Evolutionary conservation across 352 stramenopile species (phyloP).

Genomic region (Phytopythium oedochilum): DNA sequence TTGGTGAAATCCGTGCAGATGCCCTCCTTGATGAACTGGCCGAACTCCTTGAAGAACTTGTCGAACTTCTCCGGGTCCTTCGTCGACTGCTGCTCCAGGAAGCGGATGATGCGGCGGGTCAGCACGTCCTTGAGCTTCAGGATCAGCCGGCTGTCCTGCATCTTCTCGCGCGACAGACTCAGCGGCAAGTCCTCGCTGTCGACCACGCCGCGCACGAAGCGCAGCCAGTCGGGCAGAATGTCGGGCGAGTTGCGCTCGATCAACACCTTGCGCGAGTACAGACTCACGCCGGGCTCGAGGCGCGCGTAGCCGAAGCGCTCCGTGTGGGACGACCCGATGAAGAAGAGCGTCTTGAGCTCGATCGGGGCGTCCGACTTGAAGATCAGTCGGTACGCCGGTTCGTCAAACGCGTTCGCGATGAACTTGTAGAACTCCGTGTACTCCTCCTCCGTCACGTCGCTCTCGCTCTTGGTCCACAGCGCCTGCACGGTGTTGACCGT

Average conservation of each 20-base stretch:
- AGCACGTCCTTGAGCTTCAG: conserved; percentile 96
- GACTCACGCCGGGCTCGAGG: conserved; percentile 95
- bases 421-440: conserved; percentile 98
- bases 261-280: conserved; percentile 99
- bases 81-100: conserved; percentile 82
- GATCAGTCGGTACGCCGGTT: conserved; percentile 93
- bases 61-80: conserved; percentile 97
- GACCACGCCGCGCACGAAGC: conserved; percentile 84
- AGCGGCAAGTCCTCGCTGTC: conserved; percentile 99
- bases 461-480: conserved; percentile 96
- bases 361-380: conserved; percentile 98
- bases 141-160: conserved; percentile 97
- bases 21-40: conserved; percentile 98
- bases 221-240: conserved; percentile 98
- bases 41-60: conserved; percentile 98
- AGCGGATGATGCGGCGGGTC: conserved; percentile 90
- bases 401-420: conserved; percentile 94
- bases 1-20: conserved; percentile 94
- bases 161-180: conserved; percentile 97
- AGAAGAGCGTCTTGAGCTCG: conserved; percentile 98
- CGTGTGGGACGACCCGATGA: conserved; percentile 95
- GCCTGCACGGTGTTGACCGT: conserved; percentile 98
- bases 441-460: conserved; percentile 94
- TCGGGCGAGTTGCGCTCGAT: conserved; percentile 97
- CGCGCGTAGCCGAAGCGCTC: conserved; percentile 96